phyloP scores from a whole-genome alignment of 192 early-diverging fungal species.

The Backusella psychrophila region DNA sequence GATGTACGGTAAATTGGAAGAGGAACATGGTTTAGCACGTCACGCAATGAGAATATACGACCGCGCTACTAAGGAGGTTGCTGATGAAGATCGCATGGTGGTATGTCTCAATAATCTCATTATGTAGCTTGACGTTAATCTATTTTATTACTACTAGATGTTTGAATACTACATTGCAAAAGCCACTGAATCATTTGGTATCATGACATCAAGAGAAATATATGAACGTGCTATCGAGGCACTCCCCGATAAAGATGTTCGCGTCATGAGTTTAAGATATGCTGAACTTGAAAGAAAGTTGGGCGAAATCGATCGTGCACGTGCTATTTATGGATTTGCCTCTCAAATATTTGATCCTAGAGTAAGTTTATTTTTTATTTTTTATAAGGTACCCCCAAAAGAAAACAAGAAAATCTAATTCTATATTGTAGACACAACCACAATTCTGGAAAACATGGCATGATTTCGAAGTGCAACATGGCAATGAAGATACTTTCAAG shows the following conservation, averaged over 20 bases:
- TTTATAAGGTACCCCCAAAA: neutral
- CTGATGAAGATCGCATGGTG: constrained; percentile 69
- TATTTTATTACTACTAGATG: constrained; percentile 43
- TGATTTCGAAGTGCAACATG: constrained; percentile 95
- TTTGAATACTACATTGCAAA: constrained; percentile 91
- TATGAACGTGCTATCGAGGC: constrained; percentile 90
- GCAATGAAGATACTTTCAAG: constrained; percentile 97
- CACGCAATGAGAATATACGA: constrained; percentile 95
- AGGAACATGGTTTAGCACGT: constrained; percentile 85
- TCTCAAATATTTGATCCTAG: constrained; percentile 88
- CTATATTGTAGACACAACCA: constrained; percentile 43
- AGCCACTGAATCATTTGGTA: constrained; percentile 81
- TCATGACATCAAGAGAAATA: constrained; percentile 84
- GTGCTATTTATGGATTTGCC: constrained; percentile 84
- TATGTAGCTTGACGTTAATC: neutral
- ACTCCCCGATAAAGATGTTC: constrained; percentile 78
- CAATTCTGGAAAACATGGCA: constrained; percentile 91
- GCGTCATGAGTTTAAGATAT: constrained; percentile 78
- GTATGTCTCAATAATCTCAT: constrained; percentile 16
- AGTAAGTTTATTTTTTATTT: constrained; percentile 32
- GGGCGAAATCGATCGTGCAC: constrained; percentile 93
- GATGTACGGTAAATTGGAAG: constrained; percentile 91
- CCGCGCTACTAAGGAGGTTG: constrained; percentile 81
- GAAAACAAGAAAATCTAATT: neutral
- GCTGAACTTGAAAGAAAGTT: constrained; percentile 85